Percentiles rank a stretch among this genome's conserved stretches.
Evolutionary conservation across 768 basidiomycete genomes (phyloP).

Genomic region (Rossbeevera mucosa): DNA sequence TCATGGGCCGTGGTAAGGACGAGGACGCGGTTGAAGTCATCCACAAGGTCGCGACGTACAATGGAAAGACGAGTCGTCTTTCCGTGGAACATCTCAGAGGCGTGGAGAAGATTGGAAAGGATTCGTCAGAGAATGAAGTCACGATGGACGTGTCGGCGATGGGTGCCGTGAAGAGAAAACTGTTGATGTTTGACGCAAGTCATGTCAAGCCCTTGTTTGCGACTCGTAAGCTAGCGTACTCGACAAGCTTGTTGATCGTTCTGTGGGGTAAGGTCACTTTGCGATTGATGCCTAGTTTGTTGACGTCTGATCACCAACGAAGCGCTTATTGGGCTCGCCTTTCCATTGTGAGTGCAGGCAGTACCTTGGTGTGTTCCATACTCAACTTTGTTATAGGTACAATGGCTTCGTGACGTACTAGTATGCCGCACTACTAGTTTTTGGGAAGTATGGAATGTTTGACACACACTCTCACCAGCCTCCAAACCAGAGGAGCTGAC

Average conservation of each 20-base stretch:
- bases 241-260: slow-evolving; percentile 47
- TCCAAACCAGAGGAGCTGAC: slow-evolving; percentile 59
- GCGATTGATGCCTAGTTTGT: not conserved
- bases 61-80: slow-evolving; percentile 46
- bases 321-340: slow-evolving; percentile 76
- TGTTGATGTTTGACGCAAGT: slow-evolving; percentile 35
- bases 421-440: slow-evolving; percentile 23
- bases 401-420: slow-evolving; percentile 52
- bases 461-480: slow-evolving; percentile 33
- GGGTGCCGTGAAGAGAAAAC: slow-evolving; percentile 38
- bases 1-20: slow-evolving; percentile 65
- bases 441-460: not conserved
- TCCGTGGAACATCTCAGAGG: slow-evolving; percentile 46
- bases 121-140: slow-evolving; percentile 9
- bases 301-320: slow-evolving; percentile 1
- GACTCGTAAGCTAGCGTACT: slow-evolving; percentile 46
- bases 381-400: slow-evolving; percentile 31
- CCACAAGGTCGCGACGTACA: slow-evolving; percentile 57
- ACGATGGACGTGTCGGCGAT: slow-evolving; percentile 33
- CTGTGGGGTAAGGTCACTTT: slow-evolving; percentile 41
- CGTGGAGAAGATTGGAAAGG: slow-evolving; percentile 11
- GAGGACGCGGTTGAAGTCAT: slow-evolving; percentile 58
- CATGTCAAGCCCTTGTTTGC: slow-evolving; percentile 49
- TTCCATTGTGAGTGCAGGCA: slow-evolving; percentile 48
- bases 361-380: not conserved